Evolutionary conservation across 2,329 filamentous ascomycete species (phyloP).

Genomic region (Diaporthe eres): DNA sequence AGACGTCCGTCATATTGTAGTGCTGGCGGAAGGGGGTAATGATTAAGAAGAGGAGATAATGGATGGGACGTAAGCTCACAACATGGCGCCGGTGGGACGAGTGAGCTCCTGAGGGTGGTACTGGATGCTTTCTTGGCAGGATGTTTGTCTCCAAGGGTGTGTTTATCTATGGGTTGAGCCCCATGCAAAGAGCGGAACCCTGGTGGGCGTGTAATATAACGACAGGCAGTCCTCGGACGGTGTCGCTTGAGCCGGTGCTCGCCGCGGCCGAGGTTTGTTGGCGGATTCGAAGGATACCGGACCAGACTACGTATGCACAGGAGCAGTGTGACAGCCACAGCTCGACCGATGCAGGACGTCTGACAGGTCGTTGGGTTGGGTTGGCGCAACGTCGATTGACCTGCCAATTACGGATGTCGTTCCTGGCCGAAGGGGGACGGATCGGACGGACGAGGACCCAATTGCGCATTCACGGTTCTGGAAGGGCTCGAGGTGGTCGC

Average conservation of each 20-base stretch:
- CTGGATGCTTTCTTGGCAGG: slow-evolving; percentile 22
- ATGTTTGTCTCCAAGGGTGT: slow-evolving; percentile 31
- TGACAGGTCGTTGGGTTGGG: slow-evolving; percentile 17
- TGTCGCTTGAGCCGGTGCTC: background rate
- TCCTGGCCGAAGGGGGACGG: slow-evolving; percentile 4
- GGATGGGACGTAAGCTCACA: slow-evolving; percentile 36
- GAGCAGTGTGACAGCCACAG: slow-evolving; percentile 5
- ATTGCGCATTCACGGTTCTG: background rate
- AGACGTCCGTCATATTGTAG: slow-evolving; percentile 41
- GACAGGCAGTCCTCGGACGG: slow-evolving; percentile 8
- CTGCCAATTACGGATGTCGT: slow-evolving; percentile 30
- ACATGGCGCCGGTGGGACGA: slow-evolving; percentile 35
- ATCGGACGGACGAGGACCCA: background rate
- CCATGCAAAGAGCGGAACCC: slow-evolving; percentile 33
- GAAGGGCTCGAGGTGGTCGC: background rate
- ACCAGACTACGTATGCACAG: slow-evolving; percentile 2
- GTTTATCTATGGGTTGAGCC: slow-evolving; percentile 32
- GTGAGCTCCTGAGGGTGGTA: slow-evolving; percentile 26
- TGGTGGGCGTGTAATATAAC: slow-evolving; percentile 15
- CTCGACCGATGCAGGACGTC: slow-evolving; percentile 5
- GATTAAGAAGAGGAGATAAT: background rate
- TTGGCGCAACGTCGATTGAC: slow-evolving; percentile 2
- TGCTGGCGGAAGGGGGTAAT: background rate
- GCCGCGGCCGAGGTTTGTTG: background rate
- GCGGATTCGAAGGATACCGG: background rate